Evolutionary conservation across 2,329 filamentous ascomycete species (phyloP).

Genomic region (Capronia americana): DNA sequence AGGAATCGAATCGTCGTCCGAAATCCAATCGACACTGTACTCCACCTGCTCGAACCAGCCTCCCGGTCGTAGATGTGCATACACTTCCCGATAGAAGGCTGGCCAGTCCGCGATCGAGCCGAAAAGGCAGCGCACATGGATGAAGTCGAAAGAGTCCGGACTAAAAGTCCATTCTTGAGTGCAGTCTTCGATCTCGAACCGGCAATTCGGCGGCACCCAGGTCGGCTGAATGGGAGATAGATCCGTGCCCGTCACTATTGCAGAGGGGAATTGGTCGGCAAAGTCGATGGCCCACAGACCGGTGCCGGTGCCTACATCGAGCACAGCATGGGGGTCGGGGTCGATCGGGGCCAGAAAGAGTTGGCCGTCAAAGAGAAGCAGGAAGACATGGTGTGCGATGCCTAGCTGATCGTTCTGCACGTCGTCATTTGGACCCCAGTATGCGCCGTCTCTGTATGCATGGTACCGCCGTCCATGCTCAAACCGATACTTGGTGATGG

Average conservation of each 20-base stretch:
- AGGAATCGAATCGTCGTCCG: conserved; percentile 46
- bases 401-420: conserved; percentile 51
- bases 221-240: conserved; percentile 37
- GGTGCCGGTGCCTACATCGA: conserved; percentile 34
- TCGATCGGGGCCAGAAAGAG: conserved; percentile 5
- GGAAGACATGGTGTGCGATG: conserved; percentile 46
- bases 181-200: conserved; percentile 44
- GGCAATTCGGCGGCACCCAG: conserved; percentile 42
- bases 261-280: conserved; percentile 38
- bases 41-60: conserved; percentile 48
- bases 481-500: conserved; percentile 37
- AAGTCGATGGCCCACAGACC: conserved; percentile 37
- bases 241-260: conserved; percentile 37
- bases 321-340: conserved; percentile 10
- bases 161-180: conserved; percentile 38
- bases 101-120: no score
- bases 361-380: conserved; percentile 9
- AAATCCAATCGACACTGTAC: conserved; percentile 11
- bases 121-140: conserved; percentile 11
- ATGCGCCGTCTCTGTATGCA: conserved; percentile 47
- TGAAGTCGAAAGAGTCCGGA: conserved; percentile 39
- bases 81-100: no score
- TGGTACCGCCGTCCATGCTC: conserved; percentile 48
- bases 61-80: no score
- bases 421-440: conserved; percentile 53